Conservation (phyloP, 192 early-diverging fungal species). For the Coemansia sp. region DNA sequence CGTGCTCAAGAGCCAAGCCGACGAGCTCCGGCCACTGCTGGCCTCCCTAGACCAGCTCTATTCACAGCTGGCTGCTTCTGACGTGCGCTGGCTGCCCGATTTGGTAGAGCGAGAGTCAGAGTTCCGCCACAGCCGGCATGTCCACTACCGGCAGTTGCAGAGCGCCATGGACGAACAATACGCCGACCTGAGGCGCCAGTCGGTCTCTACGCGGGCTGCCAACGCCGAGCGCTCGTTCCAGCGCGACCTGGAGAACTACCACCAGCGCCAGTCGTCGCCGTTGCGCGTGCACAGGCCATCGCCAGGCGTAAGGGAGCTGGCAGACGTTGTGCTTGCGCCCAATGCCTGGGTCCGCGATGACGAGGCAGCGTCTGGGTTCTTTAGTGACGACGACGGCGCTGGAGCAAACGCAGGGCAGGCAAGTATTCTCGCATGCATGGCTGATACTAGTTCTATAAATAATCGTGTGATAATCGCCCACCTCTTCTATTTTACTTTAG, state of each 20-base stretch:
- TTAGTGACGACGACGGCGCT: constrained; percentile 19
- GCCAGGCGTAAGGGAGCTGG: not conserved
- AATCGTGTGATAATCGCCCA: no score
- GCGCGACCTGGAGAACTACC: constrained; percentile 42
- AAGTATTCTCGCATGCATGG: not conserved
- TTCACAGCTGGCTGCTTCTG: constrained; percentile 17
- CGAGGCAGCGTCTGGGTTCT: constrained; percentile 7
- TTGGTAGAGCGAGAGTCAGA: constrained; percentile 24
- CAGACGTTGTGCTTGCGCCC: constrained; percentile 19
- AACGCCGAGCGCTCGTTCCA: constrained; percentile 39
- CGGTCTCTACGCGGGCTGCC: constrained; percentile 26
- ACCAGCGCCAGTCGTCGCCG: constrained; percentile 11
- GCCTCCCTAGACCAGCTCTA: constrained; percentile 24
- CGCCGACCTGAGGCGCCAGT: constrained; percentile 25
- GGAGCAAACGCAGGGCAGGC: not conserved
- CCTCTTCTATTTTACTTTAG: no score
- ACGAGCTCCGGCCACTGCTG: constrained; percentile 14
- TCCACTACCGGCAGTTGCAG: constrained; percentile 43
- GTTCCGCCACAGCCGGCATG: constrained; percentile 25
- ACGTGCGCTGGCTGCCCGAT: constrained; percentile 11
- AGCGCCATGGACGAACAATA: constrained; percentile 44
- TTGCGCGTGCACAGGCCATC: not conserved
- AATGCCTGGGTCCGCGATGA: constrained; percentile 8
- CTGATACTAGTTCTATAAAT: no score
- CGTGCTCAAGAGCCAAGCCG: constrained; percentile 18